Evolutionary conservation across 2,329 filamentous ascomycete species (phyloP), one percentile per base, ranked within the genome.

Genomic region (Claviceps maximensis): DNA sequence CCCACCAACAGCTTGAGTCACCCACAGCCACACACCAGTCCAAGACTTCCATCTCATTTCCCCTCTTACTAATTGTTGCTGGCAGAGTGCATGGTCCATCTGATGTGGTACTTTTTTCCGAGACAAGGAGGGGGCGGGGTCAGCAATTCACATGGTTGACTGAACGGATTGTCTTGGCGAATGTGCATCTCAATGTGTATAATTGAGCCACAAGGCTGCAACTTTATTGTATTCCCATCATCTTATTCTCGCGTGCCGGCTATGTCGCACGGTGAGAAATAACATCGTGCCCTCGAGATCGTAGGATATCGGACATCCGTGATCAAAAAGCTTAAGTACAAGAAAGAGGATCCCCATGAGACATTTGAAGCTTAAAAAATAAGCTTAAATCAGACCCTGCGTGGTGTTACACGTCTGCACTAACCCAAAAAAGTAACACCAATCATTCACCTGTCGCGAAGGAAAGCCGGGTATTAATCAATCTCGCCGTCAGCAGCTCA

Each of bases 321-420:
- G 47, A 23, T 23, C 47, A 6, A 12, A 9, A 25, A 17, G 19
- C 7, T 19, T 13, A 25, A 36, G 9, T 48, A 38, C 19, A 33
- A 10, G 17, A 21, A 45, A 21, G 44, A 46, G 6, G 13, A 12
- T 27, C 17, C 21, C 23, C 19, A n/a, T 13, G 23, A 21, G n/a
- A 41, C 36, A 45, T 42, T 53, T 49, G 10, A 50, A 53, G 52
- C 52, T 53, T 40, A 46, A 53, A 45, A 19, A 17, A 25, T 15
- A 45, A 53, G 51, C 46, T 53, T 46, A 29, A 12, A 15, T 15
- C 3, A 50, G 21, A 5, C 7, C 23, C 23, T 9, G 44, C 48
- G 48, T 13, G 10, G 48, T 31, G 19, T 31, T 21, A 31, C 15
- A 42, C 5, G 19, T 15, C 40, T 25, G 41, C 41, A 29, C 27